These are phyloP conservation scores for Leccinum pseudoinsigne DNA, from an alignment of 1,284 basidiomycete genomes.

Conservation along the genomic window DNA sequence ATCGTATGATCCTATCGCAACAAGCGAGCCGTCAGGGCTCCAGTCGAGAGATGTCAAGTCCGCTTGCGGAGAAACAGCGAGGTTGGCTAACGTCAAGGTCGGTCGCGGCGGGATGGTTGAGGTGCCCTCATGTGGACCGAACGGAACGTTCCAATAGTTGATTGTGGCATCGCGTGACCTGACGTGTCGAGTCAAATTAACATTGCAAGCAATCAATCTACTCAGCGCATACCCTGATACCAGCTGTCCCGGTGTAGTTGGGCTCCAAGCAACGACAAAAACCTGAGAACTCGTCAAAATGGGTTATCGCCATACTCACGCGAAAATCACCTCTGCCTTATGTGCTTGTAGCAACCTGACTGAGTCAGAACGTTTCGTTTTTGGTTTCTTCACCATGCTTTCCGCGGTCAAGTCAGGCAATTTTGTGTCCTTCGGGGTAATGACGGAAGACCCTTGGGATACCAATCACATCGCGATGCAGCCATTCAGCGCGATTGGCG, in stretches of 20 bases:
- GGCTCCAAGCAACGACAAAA: constrained; percentile 82
- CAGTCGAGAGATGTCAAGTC: constrained; percentile 77
- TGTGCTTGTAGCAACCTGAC: constrained; percentile 59
- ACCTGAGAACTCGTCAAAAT: constrained; percentile 46
- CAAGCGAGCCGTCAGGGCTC: constrained; percentile 67
- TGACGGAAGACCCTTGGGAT: constrained; percentile 15
- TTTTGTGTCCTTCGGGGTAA: constrained; percentile 26
- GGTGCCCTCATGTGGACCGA: constrained; percentile 35
- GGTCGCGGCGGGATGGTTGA: constrained; percentile 27
- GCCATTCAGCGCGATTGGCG: background rate
- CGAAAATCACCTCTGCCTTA: constrained; percentile 54
- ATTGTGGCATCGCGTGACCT: constrained; percentile 79
- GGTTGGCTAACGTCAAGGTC: constrained; percentile 51
- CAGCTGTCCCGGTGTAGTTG: constrained; percentile 56
- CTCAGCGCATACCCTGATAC: constrained; percentile 65
- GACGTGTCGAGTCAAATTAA: constrained; percentile 11
- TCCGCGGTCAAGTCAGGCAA: constrained; percentile 26
- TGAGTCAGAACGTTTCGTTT: constrained; percentile 39
- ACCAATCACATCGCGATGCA: background rate
- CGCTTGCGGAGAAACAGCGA: constrained; percentile 45
- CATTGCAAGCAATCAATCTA: background rate
- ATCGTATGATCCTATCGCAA: constrained; percentile 78
- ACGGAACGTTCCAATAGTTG: constrained; percentile 72
- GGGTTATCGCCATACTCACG: background rate
- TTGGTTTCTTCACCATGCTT: constrained; percentile 35